A percentile compares a stretch with the other conserved stretches of the same genome.
Evolutionary conservation across 352 stramenopile species (phyloP).

Genomic region (Pythium aristosporum): DNA sequence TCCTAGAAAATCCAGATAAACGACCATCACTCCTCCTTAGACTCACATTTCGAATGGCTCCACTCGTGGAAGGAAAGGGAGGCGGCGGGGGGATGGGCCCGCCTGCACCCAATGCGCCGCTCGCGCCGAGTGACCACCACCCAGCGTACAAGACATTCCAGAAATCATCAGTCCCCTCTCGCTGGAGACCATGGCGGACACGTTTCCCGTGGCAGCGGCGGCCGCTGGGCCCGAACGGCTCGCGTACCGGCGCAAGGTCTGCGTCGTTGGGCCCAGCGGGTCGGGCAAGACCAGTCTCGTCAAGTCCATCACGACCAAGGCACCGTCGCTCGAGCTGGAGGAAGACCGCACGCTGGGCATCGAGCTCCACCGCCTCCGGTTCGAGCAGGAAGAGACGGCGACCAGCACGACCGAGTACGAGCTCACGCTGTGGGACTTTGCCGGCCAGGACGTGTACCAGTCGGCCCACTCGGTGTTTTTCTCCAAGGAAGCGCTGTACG

Average conservation of each 20-base stretch:
- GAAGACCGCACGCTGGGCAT: slow-evolving; percentile 35
- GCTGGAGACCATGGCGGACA: too few species aligned
- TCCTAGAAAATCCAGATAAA: too few species aligned
- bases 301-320: slow-evolving; percentile 25
- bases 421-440: slow-evolving; percentile 27
- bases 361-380: slow-evolving; percentile 28
- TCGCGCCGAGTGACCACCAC: too few species aligned
- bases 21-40: too few species aligned
- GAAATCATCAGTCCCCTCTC: too few species aligned
- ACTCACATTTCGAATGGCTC: too few species aligned
- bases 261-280: slow-evolving; percentile 33
- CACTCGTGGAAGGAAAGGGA: neutral
- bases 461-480: slow-evolving; percentile 27
- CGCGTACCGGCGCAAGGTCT: slow-evolving; percentile 35
- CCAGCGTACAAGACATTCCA: too few species aligned
- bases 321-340: slow-evolving; percentile 14
- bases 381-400: slow-evolving; percentile 19
- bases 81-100: neutral
- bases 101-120: too few species aligned
- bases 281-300: slow-evolving; percentile 37
- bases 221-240: slow-evolving; percentile 10
- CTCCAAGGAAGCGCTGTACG: slow-evolving; percentile 20
- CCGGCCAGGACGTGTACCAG: slow-evolving; percentile 22
- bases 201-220: too few species aligned
- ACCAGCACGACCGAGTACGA: slow-evolving; percentile 17